Evolutionary conservation across 306 rosid species (phyloP).

Genomic region (Dryas alaskensis): DNA sequence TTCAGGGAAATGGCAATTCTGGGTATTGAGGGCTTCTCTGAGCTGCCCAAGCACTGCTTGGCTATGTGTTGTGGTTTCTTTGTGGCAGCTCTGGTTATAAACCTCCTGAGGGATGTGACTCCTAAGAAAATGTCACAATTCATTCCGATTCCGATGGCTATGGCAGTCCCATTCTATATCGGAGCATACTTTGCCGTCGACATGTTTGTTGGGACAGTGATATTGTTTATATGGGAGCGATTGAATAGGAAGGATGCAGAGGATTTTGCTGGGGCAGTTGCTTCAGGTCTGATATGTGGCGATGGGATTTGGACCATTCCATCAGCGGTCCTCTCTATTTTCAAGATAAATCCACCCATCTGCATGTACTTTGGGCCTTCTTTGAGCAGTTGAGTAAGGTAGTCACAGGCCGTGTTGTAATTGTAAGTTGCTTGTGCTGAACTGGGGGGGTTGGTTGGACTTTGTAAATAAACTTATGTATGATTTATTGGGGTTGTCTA

Average conservation of each 20-base stretch:
- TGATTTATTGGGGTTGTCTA: conserved; percentile 9
- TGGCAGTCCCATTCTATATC: conserved; percentile 87
- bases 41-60: conserved; percentile 81
- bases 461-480: conserved; percentile 32
- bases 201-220: conserved; percentile 85
- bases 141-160: conserved; percentile 94
- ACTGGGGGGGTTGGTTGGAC: neutral
- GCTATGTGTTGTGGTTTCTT: conserved; percentile 73
- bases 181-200: conserved; percentile 93
- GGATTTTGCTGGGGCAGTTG: conserved; percentile 87
- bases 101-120: conserved; percentile 64
- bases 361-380: conserved; percentile 96
- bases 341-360: conserved; percentile 80
- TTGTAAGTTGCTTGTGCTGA: neutral
- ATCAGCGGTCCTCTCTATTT: conserved; percentile 77
- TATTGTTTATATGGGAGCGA: conserved; percentile 74
- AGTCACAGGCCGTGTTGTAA: neutral
- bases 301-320: conserved; percentile 99
- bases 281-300: conserved; percentile 92
- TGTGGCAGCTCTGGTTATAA: conserved; percentile 62
- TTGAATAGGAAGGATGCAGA: conserved; percentile 74
- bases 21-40: conserved; percentile 85
- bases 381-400: conserved; percentile 36
- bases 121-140: conserved; percentile 68
- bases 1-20: conserved; percentile 93